Evolutionary conservation across 2,329 filamentous ascomycete species (phyloP).

Genomic region (Colletotrichum tamarilloi): DNA sequence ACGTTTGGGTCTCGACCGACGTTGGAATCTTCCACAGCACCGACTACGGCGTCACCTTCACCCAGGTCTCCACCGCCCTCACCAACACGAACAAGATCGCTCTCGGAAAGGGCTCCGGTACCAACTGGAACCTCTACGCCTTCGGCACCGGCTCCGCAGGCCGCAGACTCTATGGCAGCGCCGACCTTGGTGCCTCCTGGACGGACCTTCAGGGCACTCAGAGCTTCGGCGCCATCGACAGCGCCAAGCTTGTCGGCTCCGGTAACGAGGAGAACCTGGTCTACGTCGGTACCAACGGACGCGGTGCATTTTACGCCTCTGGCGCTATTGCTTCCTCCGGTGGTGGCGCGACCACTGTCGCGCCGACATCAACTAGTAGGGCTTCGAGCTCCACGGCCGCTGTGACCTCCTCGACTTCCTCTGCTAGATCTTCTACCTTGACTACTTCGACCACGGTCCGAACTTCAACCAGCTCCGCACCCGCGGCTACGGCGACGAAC

Average conservation of each 20-base stretch:
- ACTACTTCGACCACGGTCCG: slow-evolving; percentile 13
- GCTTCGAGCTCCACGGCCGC: slow-evolving; percentile 6
- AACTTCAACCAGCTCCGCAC: slow-evolving; percentile 24
- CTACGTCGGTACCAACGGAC: slow-evolving; percentile 62
- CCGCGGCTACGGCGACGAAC: slow-evolving; percentile 22
- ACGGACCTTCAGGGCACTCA: slow-evolving; percentile 60
- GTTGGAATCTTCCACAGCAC: slow-evolving; percentile 65
- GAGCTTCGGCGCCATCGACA: slow-evolving; percentile 57
- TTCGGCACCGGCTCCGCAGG: slow-evolving; percentile 57
- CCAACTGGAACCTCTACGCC: slow-evolving; percentile 59
- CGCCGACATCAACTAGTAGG: slow-evolving; percentile 11
- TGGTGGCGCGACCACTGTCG: slow-evolving; percentile 3
- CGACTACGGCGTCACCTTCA: slow-evolving; percentile 62
- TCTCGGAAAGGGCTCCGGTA: slow-evolving; percentile 53
- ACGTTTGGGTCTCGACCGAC: slow-evolving; percentile 69
- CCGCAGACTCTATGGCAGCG: slow-evolving; percentile 57
- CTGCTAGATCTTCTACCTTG: slow-evolving; percentile 5
- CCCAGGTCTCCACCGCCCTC: slow-evolving; percentile 48
- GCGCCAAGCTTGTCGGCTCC: slow-evolving; percentile 55
- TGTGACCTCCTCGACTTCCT: slow-evolving; percentile 2
- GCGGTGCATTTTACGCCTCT: slow-evolving; percentile 53
- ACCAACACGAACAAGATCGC: slow-evolving; percentile 56
- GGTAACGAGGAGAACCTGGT: slow-evolving; percentile 57
- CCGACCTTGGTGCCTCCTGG: slow-evolving; percentile 56
- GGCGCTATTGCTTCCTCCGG: slow-evolving; percentile 29